Evolutionary conservation across 2,329 filamentous ascomycete genomes (phyloP).

Genomic region (Epicoccum nigrum): DNA sequence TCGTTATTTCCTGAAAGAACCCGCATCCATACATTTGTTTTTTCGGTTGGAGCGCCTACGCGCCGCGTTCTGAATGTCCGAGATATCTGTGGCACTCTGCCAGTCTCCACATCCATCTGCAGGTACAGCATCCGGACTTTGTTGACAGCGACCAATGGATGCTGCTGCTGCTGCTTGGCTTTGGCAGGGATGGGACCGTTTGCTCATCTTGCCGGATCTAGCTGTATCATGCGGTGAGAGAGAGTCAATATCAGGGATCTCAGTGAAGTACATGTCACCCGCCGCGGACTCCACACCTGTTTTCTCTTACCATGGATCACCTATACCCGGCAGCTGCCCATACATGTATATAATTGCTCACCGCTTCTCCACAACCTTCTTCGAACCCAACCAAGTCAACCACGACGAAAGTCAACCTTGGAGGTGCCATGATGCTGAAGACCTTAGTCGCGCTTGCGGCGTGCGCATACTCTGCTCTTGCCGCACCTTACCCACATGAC

Average conservation of each 20-base stretch:
- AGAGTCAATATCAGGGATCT: constrained; percentile 2
- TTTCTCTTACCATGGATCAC: constrained; percentile 13
- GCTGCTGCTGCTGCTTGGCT: constrained; percentile 1
- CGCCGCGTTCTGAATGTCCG: constrained; percentile 4
- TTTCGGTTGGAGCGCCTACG: constrained; percentile 6
- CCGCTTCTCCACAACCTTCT: background rate
- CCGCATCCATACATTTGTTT: constrained; percentile 10
- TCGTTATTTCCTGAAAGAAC: constrained; percentile 1
- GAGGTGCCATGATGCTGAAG: constrained; percentile 26
- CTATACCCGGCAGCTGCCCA: constrained; percentile 10
- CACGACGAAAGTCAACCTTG: constrained; percentile 1
- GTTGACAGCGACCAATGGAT: constrained; percentile 1
- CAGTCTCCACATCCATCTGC: constrained; percentile 10
- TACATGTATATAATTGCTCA: constrained; percentile 11
- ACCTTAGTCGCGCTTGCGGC: constrained; percentile 25
- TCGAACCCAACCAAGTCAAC: background rate
- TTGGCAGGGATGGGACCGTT: constrained; percentile 7
- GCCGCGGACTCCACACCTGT: constrained; percentile 1
- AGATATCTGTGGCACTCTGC: background rate
- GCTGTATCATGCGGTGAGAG: constrained; percentile 15
- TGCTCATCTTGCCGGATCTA: background rate
- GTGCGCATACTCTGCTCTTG: constrained; percentile 21
- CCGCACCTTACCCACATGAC: constrained; percentile 23
- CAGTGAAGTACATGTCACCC: constrained; percentile 7
- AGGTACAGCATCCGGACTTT: constrained; percentile 8